phyloP scores from a whole-genome alignment of 352 stramenopile species.

The Globisporangium parvum region DNA sequence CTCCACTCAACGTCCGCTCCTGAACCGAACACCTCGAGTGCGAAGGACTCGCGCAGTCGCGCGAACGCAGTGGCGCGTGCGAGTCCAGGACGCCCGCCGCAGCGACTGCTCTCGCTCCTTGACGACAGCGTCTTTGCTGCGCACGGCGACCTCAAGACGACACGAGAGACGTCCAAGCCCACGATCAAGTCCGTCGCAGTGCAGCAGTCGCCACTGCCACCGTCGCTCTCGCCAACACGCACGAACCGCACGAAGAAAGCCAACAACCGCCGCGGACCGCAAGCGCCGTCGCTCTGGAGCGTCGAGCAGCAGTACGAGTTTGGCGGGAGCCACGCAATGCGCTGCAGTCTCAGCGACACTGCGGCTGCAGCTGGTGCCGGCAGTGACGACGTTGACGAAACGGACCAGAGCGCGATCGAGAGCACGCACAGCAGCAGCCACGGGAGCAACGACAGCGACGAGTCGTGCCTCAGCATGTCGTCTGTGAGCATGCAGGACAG shows the following conservation, averaged over 20 bases:
- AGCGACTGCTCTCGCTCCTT: conserved; percentile 22
- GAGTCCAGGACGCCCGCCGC: conserved; percentile 9
- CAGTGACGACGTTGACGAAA: not conserved
- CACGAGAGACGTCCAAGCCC: not conserved
- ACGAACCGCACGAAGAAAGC: conserved; percentile 22
- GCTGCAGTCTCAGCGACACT: not conserved
- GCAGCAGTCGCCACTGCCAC: not conserved
- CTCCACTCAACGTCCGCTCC: conserved; percentile 2
- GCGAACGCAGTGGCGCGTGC: conserved; percentile 9
- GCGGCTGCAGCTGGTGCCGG: conserved; percentile 1
- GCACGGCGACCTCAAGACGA: not conserved
- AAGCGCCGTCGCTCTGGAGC: conserved; percentile 1
- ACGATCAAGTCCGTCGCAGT: not conserved
- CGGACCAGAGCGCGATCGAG: conserved; percentile 10
- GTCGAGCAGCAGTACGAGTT: conserved; percentile 20
- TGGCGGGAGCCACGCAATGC: not conserved
- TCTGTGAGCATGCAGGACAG: conserved; percentile 7
- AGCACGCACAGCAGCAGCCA: conserved; percentile 15
- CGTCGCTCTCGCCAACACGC: not conserved
- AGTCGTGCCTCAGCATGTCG: conserved; percentile 5
- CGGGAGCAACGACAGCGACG: conserved; percentile 16
- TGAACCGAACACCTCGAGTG: not conserved
- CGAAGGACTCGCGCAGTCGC: not conserved
- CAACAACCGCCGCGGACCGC: not conserved
- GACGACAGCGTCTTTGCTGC: conserved; percentile 17